A percentile compares a stretch with the other conserved stretches of the same genome.
Conservation (phyloP, 148 eudicot species). For the Rhododendron vialii region DNA sequence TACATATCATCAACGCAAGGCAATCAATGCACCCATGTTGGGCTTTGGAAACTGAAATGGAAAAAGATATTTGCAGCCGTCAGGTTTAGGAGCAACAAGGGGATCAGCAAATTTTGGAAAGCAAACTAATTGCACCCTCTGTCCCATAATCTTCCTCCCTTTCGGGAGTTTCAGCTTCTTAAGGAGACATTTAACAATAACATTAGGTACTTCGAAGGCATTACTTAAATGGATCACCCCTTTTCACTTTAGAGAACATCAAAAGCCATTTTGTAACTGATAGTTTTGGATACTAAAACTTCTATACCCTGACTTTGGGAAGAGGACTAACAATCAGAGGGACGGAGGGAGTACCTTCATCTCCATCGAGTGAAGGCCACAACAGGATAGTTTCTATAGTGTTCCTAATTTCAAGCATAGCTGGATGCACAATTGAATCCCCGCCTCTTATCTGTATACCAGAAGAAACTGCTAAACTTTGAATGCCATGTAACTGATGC, state of each 20-base stretch:
- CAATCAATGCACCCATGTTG: constrained; percentile 93
- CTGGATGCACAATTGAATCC: constrained; percentile 46
- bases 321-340: background rate
- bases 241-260: background rate
- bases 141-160: background rate
- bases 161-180: background rate
- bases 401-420: constrained; percentile 30
- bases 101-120: background rate
- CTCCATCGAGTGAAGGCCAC: constrained; percentile 64
- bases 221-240: background rate
- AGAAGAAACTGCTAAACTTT: background rate
- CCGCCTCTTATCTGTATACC: constrained; percentile 47
- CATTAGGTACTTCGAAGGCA: background rate
- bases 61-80: background rate
- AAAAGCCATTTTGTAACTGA: background rate
- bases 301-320: background rate
- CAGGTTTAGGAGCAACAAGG: constrained; percentile 5
- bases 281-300: background rate
- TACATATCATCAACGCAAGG: constrained; percentile 67
- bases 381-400: constrained; percentile 43
- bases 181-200: background rate
- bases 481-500: background rate
- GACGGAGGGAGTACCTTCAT: constrained; percentile 44
- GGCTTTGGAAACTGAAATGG: constrained; percentile 58
- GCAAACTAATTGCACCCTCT: background rate